Base-by-base conservation (phyloP, 2,329 filamentous ascomycete genomes). In the Alternaria panax region DNA sequence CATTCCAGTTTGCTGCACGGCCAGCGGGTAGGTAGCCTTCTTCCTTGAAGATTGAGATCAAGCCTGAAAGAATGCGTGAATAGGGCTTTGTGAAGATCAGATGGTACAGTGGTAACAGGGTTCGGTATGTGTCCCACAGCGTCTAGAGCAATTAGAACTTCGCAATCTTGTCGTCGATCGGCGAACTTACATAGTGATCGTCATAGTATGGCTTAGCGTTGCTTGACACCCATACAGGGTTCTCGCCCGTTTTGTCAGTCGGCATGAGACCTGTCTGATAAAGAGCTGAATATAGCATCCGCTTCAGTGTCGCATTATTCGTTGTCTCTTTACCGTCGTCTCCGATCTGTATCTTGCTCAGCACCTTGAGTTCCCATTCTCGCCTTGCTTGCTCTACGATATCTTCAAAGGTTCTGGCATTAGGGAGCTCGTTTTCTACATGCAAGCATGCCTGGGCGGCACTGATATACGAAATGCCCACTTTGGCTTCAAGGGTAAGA, bases 341-440 rank as follows among this genome's bases (percentile, higher is more conserved):
- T 9, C 47, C 57, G 20, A 46, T 54, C 42, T 36, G 38, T 7
- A 89, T 80, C 59, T 86, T 88, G 48, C 81, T 83, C 8, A 89
- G 75, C 2, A 89, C 83, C 27, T 80, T 72, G 1, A 67, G 66
- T 36, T 80, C 80, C 80, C 80, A 81, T 30, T 71, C 57, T 3
- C 73, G 62, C 36, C 76, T 70, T 12, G 79, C 75, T 7, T 72
- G 62, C 7, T 71, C 65, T 1, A 80, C 71, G 9, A 77, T 76
- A 14, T 66, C 66, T 16, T 80, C 73, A 3, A 80, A 62, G 36
- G 45, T 41, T 2, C 75, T 70, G 64, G 74, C 76, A 11, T 68
- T 59, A 0, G 89, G 87, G 16, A 91, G 87, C 66, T 92, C 90
- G 0, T 69, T 76, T 70, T 91, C 87, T 0, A 86, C 89, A 67